Evolutionary conservation across 257 asterid genomes (phyloP), one percentile per base, ranked within the genome.

Genomic region (Solanum chiquidenum): DNA sequence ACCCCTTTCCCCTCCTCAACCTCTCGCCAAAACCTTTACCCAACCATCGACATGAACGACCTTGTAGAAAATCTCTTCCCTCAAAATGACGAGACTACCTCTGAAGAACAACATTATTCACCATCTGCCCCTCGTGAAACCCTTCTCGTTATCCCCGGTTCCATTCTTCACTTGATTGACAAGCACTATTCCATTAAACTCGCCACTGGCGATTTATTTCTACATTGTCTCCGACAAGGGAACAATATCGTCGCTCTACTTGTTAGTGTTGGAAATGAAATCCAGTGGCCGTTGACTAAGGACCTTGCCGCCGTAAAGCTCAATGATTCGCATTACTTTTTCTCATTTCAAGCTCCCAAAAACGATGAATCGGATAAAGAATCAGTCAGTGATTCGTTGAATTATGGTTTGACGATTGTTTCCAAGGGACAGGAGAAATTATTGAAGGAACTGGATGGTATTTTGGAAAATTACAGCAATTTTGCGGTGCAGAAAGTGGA

Each of bases 121-220:
- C 98, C 96, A 1, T 93, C 94, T 33, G 95, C 98, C 12, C 99
- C 98, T 27, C 94, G 92, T 35, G 91, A 90, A 52, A 90, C 93
- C 31, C 87, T 94, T 86, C 82, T 97, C 87, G 85, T 92, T 7
- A 86, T 97, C 64, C 98, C 96, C 49, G 97, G 98, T 79, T 93
- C 99, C 55, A 95, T 97, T 69, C 91, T 97, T 44, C 96, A 97
- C 88, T 94, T 97, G 86, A 97, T 97, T 88, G 99, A 94, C 87
- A 88, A 86, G 55, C 94, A 93, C 42, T 52, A 52, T 52, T 52
- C 62, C 23, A 6, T 52, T 18, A 4, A 18, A 52, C 62, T 52
- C n/a, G 62, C 62, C n/a, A 18, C 62, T 6, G 62, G n/a, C 62
- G 62, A 52, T 52, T 52, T 18, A 52, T 52, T 52, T 6, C 9